Percentiles rank a stretch among this genome's conserved stretches.
Evolutionary conservation across 192 early-diverging fungal genomes (phyloP).

Genomic region (Linnemannia exigua): DNA sequence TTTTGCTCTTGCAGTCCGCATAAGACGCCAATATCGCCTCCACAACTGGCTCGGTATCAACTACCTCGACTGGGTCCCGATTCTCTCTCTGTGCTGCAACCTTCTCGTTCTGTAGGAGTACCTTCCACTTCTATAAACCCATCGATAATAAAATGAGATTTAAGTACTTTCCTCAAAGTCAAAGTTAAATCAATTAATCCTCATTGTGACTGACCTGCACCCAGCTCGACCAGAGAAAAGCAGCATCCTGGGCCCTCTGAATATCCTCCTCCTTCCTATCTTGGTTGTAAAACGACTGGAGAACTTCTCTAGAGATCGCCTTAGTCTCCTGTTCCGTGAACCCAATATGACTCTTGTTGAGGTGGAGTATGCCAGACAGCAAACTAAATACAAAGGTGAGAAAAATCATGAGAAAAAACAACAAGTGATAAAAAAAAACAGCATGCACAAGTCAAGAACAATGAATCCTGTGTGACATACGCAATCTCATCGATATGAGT

Average conservation of each 20-base stretch:
- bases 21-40: conserved; percentile 27
- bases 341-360: conserved; percentile 19
- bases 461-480: too few relatives aligned
- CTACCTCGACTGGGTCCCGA: neutral
- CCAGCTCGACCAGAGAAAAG: conserved; percentile 10
- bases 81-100: conserved; percentile 11
- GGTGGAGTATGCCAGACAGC: conserved; percentile 22
- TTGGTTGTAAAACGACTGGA: conserved; percentile 15
- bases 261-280: conserved; percentile 23
- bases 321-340: conserved; percentile 13
- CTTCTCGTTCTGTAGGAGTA: conserved; percentile 12
- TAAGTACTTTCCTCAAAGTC: too few relatives aligned
- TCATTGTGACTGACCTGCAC: conserved; percentile 16
- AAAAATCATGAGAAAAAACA: neutral
- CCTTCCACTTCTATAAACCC: conserved; percentile 22
- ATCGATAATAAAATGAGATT: too few relatives aligned
- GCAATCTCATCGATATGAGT: conserved; percentile 14
- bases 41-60: conserved; percentile 23
- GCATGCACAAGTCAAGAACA: too few relatives aligned
- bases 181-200: too few relatives aligned
- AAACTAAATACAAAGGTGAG: conserved; percentile 1
- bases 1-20: conserved; percentile 32
- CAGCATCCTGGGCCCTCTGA: conserved; percentile 17
- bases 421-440: too few relatives aligned
- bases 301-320: neutral